phyloP scores from a whole-genome alignment of 75 land plant genomes.

The Larix kaempferi region DNA sequence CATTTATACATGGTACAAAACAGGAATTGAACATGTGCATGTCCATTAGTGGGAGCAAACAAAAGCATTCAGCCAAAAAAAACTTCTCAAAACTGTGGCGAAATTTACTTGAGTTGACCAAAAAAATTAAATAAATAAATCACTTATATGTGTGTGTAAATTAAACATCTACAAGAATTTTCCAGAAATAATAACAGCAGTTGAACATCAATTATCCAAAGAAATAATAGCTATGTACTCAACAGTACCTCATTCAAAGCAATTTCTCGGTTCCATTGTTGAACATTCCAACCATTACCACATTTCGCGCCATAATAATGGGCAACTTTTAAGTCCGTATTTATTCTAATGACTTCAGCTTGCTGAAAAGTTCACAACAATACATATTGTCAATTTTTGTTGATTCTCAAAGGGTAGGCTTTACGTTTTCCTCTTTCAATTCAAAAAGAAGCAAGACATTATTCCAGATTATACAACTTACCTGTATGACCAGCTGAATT shows the following conservation, averaged over 20 bases:
- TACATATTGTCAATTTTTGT: too few relatives aligned
- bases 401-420: too few relatives aligned
- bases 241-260: slow-evolving; percentile 14
- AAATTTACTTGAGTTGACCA: too few relatives aligned
- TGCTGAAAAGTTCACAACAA: slow-evolving; percentile 24
- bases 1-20: too few relatives aligned
- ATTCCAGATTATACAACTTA: neutral
- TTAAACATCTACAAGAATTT: neutral
- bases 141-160: too few relatives aligned
- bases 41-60: too few relatives aligned
- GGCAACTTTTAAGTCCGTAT: slow-evolving; percentile 37
- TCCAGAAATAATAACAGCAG: neutral
- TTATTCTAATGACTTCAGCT: slow-evolving; percentile 27
- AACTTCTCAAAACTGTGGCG: too few relatives aligned
- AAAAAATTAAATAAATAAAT: too few relatives aligned
- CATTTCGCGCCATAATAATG: slow-evolving; percentile 21
- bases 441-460: too few relatives aligned
- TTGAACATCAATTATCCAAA: neutral
- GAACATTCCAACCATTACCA: slow-evolving; percentile 23
- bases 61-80: too few relatives aligned
- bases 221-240: neutral
- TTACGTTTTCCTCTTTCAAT: too few relatives aligned
- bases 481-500: slow-evolving; percentile 64
- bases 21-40: too few relatives aligned
- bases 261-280: slow-evolving; percentile 22